A percentile compares a stretch with the other conserved stretches of the same genome.
Evolutionary conservation across 2,329 filamentous ascomycete species (phyloP).

Genomic region (Stemphylium beticola): DNA sequence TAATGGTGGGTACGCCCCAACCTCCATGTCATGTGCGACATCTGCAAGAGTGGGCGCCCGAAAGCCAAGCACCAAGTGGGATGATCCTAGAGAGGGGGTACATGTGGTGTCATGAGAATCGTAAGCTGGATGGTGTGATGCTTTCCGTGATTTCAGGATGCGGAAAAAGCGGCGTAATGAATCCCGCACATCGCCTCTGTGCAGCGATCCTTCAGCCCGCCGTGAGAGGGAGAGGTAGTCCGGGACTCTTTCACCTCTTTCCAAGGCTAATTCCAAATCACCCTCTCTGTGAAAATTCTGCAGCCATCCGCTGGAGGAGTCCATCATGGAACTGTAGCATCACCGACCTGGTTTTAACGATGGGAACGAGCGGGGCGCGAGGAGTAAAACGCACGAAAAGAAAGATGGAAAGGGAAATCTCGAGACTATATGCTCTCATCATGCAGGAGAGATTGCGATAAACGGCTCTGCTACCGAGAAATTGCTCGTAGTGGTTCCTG

Average conservation of each 20-base stretch:
- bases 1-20: background rate
- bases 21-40: background rate
- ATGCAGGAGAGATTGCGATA: conserved; percentile 1
- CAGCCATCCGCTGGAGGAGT: background rate
- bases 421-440: background rate
- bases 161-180: background rate
- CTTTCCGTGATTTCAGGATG: background rate
- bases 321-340: too few species aligned
- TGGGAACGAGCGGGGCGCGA: background rate
- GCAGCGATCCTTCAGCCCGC: background rate
- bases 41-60: background rate
- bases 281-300: background rate
- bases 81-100: background rate
- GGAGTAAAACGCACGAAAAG: background rate
- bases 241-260: background rate
- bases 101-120: background rate
- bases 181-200: background rate
- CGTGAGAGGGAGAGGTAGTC: background rate
- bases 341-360: too few species aligned
- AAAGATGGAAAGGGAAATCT: background rate
- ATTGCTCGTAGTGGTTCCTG: conserved; percentile 5
- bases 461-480: background rate
- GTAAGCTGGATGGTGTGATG: background rate
- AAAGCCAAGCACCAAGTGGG: background rate
- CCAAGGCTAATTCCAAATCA: background rate